Conservation (phyloP, 768 basidiomycete genomes). For the Wakefieldia striispora region DNA sequence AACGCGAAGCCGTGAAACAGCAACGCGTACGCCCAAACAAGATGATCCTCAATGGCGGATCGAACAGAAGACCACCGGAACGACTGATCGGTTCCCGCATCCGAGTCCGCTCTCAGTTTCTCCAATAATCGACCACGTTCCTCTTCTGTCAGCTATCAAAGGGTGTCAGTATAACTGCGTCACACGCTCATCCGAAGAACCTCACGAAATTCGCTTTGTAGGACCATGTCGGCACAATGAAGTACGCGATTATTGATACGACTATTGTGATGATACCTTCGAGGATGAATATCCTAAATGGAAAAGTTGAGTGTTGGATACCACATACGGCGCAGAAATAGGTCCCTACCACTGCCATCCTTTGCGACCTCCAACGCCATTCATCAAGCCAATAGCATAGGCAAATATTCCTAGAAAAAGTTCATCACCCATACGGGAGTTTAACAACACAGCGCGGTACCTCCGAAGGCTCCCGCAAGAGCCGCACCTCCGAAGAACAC, state of each 20-base stretch:
- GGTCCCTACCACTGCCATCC: conserved; percentile 56
- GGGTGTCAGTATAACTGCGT: neutral
- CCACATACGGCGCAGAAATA: neutral
- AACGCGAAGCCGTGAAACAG: conserved; percentile 64
- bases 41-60: conserved; percentile 55
- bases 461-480: conserved; percentile 63
- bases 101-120: conserved; percentile 51
- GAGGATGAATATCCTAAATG: conserved; percentile 54
- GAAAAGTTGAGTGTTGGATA: neutral
- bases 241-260: conserved; percentile 48
- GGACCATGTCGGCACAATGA: conserved; percentile 58
- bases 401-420: conserved; percentile 49
- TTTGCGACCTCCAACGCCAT: conserved; percentile 54
- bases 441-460: conserved; percentile 20
- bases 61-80: conserved; percentile 58
- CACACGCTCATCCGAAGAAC: neutral
- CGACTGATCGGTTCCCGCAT: conserved; percentile 49
- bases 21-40: conserved; percentile 59
- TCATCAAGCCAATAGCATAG: conserved; percentile 57
- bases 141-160: conserved; percentile 44
- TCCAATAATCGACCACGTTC: conserved; percentile 51
- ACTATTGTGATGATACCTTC: conserved; percentile 53
- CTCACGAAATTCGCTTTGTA: conserved; percentile 55
- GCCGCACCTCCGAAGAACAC: conserved; percentile 63
- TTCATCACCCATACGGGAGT: neutral